Percentiles rank a stretch among this genome's conserved stretches.
phyloP scores from a whole-genome alignment of 352 stramenopile genomes.

The Phytophthora vignae region DNA sequence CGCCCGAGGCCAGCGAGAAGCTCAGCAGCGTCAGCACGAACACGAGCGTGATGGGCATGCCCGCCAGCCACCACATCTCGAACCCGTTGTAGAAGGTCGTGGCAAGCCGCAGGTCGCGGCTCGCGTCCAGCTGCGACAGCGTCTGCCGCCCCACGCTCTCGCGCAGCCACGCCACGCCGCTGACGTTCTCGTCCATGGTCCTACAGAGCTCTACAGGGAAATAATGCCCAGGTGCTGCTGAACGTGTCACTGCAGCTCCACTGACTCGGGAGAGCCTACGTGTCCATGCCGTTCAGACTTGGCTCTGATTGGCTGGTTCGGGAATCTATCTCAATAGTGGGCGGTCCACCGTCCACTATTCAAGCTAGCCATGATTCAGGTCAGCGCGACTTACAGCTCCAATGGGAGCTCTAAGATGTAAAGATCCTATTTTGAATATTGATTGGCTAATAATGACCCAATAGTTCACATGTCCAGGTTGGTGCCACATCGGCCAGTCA shows the following conservation, averaged over 20 bases:
- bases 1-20: conserved; percentile 70
- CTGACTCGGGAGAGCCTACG: too few species aligned
- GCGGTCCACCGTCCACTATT: too few species aligned
- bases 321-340: too few species aligned
- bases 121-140: conserved; percentile 52
- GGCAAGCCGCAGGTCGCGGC: conserved; percentile 40
- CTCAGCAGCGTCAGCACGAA: conserved; percentile 79
- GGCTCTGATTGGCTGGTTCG: too few species aligned
- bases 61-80: conserved; percentile 87
- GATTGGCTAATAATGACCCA: neutral
- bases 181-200: conserved; percentile 77
- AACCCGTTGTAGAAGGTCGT: conserved; percentile 83
- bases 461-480: neutral
- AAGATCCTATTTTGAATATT: too few species aligned
- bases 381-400: too few species aligned
- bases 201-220: neutral
- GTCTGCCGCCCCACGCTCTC: conserved; percentile 67
- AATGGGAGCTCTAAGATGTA: too few species aligned
- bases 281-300: too few species aligned
- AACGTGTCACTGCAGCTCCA: conserved; percentile 21
- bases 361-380: too few species aligned
- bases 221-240: neutral
- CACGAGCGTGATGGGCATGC: conserved; percentile 78
- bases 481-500: neutral
- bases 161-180: conserved; percentile 57